Conservation (phyloP, 73 alveolate species). For the Paraurostyla sp. region DNA sequence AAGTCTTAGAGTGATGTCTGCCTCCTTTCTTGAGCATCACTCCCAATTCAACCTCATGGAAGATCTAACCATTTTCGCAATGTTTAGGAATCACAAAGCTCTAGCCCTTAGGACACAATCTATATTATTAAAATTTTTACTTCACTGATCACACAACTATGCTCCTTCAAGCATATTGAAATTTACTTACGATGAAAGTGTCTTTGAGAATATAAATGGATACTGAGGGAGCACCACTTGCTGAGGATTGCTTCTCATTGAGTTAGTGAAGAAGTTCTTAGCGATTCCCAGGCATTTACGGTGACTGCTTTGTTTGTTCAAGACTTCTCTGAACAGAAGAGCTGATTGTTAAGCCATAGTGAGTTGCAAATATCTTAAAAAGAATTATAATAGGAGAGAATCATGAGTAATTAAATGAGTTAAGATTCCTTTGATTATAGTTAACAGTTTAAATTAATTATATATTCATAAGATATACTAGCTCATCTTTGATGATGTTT, state of each 20-base stretch:
- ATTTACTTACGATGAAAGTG: constrained; percentile 48
- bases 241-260: constrained; percentile 28
- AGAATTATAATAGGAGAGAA: too few relatives aligned
- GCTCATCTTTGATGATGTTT: too few relatives aligned
- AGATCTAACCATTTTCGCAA: constrained; percentile 50
- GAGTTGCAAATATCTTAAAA: background rate
- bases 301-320: background rate
- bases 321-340: constrained; percentile 38
- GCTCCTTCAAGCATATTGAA: background rate
- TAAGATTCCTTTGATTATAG: too few relatives aligned
- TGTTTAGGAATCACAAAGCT: constrained; percentile 41
- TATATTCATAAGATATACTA: too few relatives aligned
- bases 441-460: too few relatives aligned
- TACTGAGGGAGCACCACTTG: constrained; percentile 40
- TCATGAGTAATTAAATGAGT: too few relatives aligned
- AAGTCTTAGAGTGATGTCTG: constrained; percentile 59
- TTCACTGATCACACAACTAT: background rate
- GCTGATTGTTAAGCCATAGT: constrained; percentile 32
- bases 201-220: constrained; percentile 54
- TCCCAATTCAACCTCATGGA: constrained; percentile 90
- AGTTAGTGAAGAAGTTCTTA: constrained; percentile 56
- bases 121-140: background rate
- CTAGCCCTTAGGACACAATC: constrained; percentile 46
- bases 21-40: constrained; percentile 78
- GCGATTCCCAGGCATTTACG: constrained; percentile 65